Evolutionary conservation across 257 asterid species (phyloP).

Genomic region (Handroanthus guayacan): DNA sequence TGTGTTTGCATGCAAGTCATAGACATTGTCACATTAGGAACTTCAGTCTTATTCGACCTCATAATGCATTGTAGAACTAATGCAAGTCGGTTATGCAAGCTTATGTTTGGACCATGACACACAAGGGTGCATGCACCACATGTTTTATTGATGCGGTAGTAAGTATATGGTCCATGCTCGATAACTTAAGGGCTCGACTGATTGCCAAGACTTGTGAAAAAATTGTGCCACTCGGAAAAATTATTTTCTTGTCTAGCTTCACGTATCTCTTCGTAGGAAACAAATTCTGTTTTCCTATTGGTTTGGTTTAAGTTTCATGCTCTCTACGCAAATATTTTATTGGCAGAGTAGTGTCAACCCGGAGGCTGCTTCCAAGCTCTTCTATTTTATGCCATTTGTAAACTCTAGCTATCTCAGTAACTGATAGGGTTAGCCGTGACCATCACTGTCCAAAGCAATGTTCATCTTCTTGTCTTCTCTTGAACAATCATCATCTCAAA

Average conservation of each 20-base stretch:
- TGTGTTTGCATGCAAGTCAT: neutral
- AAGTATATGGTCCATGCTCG: neutral
- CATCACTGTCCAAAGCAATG: neutral
- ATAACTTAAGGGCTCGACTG: neutral
- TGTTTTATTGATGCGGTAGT: slow-evolving; percentile 4
- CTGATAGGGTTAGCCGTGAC: neutral
- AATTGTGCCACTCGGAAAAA: neutral
- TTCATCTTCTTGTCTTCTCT: neutral
- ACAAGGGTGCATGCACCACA: neutral
- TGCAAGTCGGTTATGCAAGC: slow-evolving; percentile 2
- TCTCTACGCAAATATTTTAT: neutral
- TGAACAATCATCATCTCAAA: slow-evolving; percentile 14
- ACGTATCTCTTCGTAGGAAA: neutral
- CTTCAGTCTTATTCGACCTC: slow-evolving; percentile 1
- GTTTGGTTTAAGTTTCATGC: slow-evolving; percentile 17
- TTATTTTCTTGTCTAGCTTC: neutral
- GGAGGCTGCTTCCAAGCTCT: neutral
- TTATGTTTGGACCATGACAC: neutral
- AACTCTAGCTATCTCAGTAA: neutral
- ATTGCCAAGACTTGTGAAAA: neutral
- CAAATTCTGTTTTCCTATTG: neutral
- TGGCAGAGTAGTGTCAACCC: neutral
- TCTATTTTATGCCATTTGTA: neutral
- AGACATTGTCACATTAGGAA: neutral
- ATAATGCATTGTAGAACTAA: neutral